These are phyloP conservation scores for Dothistroma pini DNA, from an alignment of 2,329 filamentous ascomycete species.

Conservation along the genomic window DNA sequence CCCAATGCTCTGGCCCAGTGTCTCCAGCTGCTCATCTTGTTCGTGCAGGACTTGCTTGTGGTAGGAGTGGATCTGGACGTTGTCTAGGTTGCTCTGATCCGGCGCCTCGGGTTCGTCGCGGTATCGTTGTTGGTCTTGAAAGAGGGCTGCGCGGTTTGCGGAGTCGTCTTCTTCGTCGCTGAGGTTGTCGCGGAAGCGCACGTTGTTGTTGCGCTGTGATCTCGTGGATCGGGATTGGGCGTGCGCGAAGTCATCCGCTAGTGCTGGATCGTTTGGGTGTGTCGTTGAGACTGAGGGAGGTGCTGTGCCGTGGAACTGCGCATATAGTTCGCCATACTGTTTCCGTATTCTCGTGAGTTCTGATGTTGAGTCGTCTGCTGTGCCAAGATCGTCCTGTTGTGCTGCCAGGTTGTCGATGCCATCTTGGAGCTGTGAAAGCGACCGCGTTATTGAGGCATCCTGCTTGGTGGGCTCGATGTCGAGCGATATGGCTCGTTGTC, in stretches of 20 bases:
- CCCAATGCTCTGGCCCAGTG: conserved; percentile 77
- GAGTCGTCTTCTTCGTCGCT: conserved; percentile 43
- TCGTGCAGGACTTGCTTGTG: conserved; percentile 77
- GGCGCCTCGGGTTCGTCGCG: conserved; percentile 60
- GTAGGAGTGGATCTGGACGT: conserved; percentile 82
- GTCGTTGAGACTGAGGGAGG: conserved; percentile 51
- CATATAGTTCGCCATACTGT: conserved; percentile 71
- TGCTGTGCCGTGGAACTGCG: conserved; percentile 70
- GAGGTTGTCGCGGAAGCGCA: conserved; percentile 73
- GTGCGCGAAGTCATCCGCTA: conserved; percentile 62
- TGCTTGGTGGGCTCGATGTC: conserved; percentile 75
- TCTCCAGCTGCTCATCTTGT: conserved; percentile 91
- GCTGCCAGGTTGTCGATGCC: conserved; percentile 68
- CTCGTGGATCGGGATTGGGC: conserved; percentile 43
- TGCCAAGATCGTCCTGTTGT: conserved; percentile 60
- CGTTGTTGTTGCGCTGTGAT: conserved; percentile 37
- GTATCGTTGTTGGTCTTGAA: conserved; percentile 50
- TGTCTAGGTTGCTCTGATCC: conserved; percentile 61
- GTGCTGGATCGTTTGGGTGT: conserved; percentile 61
- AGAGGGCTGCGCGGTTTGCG: conserved; percentile 56
- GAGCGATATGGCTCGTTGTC: conserved; percentile 77
- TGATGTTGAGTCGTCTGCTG: conserved; percentile 51
- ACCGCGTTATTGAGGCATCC: conserved; percentile 84
- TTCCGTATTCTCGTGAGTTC: conserved; percentile 66
- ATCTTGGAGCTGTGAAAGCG: conserved; percentile 78